A percentile compares a stretch with the other conserved stretches of the same genome.
phyloP scores from a whole-genome alignment of 805 yeast species.

The Nakazawaea populi region DNA sequence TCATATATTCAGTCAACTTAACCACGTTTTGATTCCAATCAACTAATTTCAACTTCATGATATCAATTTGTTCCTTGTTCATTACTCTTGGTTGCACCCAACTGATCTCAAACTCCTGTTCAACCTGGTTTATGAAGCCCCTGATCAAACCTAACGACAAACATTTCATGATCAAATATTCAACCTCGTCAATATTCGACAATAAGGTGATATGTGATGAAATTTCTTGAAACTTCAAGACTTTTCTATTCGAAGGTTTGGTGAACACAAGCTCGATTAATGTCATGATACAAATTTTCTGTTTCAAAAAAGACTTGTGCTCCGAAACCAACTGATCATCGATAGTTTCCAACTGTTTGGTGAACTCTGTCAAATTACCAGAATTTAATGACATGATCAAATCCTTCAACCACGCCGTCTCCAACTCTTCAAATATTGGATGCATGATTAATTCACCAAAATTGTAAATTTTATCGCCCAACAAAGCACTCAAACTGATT shows the following conservation, averaged over 20 bases:
- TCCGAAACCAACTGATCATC: conserved; percentile 48
- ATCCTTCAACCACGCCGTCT: conserved; percentile 63
- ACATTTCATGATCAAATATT: conserved; percentile 87
- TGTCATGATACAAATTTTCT: conserved; percentile 89
- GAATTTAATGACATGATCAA: conserved; percentile 65
- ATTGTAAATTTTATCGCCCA: conserved; percentile 90
- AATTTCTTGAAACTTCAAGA: conserved; percentile 67
- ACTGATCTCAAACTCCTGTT: conserved; percentile 67
- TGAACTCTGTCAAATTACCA: conserved; percentile 68
- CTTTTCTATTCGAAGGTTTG: conserved; percentile 69
- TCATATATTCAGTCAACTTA: conserved; percentile 56
- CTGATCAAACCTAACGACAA: conserved; percentile 75
- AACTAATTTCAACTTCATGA: conserved; percentile 66
- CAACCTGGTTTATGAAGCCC: conserved; percentile 90
- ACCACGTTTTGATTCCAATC: conserved; percentile 78
- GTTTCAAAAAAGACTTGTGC: conserved; percentile 66
- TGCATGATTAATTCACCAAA: conserved; percentile 93
- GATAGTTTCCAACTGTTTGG: conserved; percentile 11
- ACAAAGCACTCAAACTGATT: conserved; percentile 75
- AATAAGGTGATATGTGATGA: conserved; percentile 61
- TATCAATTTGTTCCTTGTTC: conserved; percentile 71
- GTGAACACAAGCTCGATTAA: conserved; percentile 80
- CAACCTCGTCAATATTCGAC: conserved; percentile 65
- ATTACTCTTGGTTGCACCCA: conserved; percentile 98
- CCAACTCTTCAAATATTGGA: conserved; percentile 57